Conservation (phyloP, 1,284 basidiomycete species). For the Anthracocystis panici-leucophaei region DNA sequence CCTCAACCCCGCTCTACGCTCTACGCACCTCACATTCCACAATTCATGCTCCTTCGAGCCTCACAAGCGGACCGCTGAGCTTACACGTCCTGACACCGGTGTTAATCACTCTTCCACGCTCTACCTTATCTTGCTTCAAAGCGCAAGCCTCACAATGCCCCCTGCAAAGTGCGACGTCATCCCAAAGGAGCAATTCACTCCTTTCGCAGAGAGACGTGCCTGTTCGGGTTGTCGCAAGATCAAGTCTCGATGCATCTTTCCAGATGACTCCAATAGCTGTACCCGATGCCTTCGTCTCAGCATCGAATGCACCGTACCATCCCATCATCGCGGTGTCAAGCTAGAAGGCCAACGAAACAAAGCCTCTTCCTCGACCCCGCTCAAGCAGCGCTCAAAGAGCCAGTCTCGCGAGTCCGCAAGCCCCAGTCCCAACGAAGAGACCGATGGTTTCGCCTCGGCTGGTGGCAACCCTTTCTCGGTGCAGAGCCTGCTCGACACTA, state of each 20-base stretch:
- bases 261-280: constrained; percentile 40
- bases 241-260: constrained; percentile 56
- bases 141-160: constrained; percentile 24
- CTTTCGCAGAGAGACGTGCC: constrained; percentile 46
- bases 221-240: constrained; percentile 54
- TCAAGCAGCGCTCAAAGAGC: constrained; percentile 28
- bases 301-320: constrained; percentile 42
- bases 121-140: not conserved
- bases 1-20: not conserved
- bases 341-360: constrained; percentile 33
- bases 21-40: not conserved
- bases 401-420: constrained; percentile 32
- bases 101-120: not conserved
- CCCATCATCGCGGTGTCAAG: constrained; percentile 51
- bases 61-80: constrained; percentile 3
- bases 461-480: constrained; percentile 49
- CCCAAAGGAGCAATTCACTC: constrained; percentile 47
- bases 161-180: constrained; percentile 58
- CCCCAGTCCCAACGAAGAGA: constrained; percentile 33
- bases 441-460: constrained; percentile 25
- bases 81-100: not conserved
- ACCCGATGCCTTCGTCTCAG: constrained; percentile 47
- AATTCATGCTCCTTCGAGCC: not conserved
- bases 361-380: constrained; percentile 13
- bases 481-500: constrained; percentile 50